Evolutionary conservation across 805 yeast species (phyloP).

Genomic region (Tetrapisispora pingtungensis): DNA sequence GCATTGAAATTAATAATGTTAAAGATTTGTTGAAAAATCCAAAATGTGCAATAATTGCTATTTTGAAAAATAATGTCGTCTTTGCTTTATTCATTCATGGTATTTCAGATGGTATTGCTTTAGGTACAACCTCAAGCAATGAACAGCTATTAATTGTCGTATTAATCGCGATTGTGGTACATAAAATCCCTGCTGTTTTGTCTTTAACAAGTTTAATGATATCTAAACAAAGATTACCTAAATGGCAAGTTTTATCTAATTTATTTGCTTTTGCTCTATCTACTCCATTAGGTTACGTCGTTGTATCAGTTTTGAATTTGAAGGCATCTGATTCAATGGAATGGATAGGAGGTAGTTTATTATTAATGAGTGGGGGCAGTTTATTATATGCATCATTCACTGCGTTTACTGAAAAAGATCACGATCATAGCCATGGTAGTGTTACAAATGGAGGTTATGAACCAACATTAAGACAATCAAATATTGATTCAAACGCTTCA

Average conservation of each 20-base stretch:
- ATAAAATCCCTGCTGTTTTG: slow-evolving; percentile 56
- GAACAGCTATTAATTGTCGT: slow-evolving; percentile 34
- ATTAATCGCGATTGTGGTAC: slow-evolving; percentile 47
- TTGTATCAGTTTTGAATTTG: slow-evolving; percentile 19
- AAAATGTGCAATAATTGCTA: slow-evolving; percentile 19
- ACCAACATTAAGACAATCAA: background rate
- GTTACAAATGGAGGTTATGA: background rate
- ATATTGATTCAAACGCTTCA: background rate
- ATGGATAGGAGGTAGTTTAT: slow-evolving; percentile 25
- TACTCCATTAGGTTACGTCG: slow-evolving; percentile 27
- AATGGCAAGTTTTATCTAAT: slow-evolving; percentile 35
- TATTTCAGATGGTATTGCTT: slow-evolving; percentile 51
- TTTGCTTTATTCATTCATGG: slow-evolving; percentile 53
- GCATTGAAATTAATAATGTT: slow-evolving; percentile 6
- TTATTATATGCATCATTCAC: slow-evolving; percentile 28
- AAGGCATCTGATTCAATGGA: slow-evolving; percentile 21
- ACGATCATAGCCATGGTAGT: slow-evolving; percentile 1
- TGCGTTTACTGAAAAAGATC: slow-evolving; percentile 21
- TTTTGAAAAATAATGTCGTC: slow-evolving; percentile 40
- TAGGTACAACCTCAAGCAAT: slow-evolving; percentile 43
- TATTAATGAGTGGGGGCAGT: slow-evolving; percentile 30
- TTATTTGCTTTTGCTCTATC: slow-evolving; percentile 31
- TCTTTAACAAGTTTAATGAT: slow-evolving; percentile 44
- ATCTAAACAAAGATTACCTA: slow-evolving; percentile 32
- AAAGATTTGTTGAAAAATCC: slow-evolving; percentile 17